A percentile compares a stretch with the other conserved stretches of the same genome.
phyloP scores from a whole-genome alignment of 2,329 filamentous ascomycete species.

The Cladosporium sp. region DNA sequence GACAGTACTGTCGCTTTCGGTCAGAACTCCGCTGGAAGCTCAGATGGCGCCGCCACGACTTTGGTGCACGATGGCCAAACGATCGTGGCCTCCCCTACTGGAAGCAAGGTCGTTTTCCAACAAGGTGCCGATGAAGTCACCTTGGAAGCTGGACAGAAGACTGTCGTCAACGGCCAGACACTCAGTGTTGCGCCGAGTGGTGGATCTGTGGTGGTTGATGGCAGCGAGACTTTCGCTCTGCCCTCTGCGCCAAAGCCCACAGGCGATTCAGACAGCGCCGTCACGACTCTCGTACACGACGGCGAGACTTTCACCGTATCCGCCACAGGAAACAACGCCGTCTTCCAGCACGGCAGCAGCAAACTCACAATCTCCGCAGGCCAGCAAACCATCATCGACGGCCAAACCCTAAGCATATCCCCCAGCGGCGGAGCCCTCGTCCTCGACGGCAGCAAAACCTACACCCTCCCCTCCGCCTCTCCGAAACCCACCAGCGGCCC shows the following conservation, averaged over 20 bases:
- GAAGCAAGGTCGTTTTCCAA: neutral
- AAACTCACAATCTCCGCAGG: neutral
- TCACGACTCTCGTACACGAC: neutral
- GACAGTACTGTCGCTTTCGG: neutral
- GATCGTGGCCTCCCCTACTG: neutral
- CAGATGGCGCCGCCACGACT: neutral
- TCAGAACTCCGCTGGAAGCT: neutral
- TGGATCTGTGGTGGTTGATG: neutral
- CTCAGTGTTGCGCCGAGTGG: neutral
- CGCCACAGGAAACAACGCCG: neutral
- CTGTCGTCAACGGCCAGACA: neutral
- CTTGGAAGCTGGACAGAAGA: neutral
- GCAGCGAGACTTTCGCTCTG: neutral
- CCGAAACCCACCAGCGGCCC: neutral
- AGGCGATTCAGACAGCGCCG: neutral
- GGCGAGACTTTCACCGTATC: neutral
- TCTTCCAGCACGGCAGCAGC: neutral
- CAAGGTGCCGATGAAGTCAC: neutral
- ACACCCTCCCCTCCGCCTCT: neutral
- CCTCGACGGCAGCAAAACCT: neutral
- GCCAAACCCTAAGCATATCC: neutral
- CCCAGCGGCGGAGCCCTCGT: neutral
- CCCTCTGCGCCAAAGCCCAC: neutral
- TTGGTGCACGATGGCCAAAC: neutral
- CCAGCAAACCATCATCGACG: neutral